phyloP scores from a whole-genome alignment of 495 filamentous ascomycete species.

The Aspergillus steynii region DNA sequence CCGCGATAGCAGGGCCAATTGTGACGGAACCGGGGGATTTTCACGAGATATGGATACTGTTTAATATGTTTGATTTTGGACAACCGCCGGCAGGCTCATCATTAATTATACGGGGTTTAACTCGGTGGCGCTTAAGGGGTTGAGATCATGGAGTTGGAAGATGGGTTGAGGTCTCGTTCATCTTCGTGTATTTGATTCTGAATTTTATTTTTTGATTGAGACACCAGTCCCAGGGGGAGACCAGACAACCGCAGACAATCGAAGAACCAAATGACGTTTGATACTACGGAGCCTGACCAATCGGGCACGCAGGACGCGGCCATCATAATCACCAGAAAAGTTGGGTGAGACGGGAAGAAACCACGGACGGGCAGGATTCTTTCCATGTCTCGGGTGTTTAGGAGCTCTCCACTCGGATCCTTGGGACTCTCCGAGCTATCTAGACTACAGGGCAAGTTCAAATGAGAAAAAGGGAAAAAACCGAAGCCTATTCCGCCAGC shows the following conservation, averaged over 20 bases:
- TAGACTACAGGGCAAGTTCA: not conserved
- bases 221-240: not conserved
- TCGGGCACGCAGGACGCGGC: too few relatives aligned
- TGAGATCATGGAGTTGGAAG: not conserved
- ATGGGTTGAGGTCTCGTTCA: not conserved
- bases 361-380: not conserved
- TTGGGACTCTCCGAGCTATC: conserved; percentile 13
- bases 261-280: too few relatives aligned
- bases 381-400: not conserved
- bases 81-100: not conserved
- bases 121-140: not conserved
- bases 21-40: not conserved
- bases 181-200: not conserved
- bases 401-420: conserved; percentile 22
- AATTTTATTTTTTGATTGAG: not conserved
- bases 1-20: conserved; percentile 3
- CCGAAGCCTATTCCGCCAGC: not conserved
- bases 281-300: too few relatives aligned
- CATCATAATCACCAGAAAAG: too few relatives aligned
- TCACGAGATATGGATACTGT: not conserved
- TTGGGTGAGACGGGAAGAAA: not conserved
- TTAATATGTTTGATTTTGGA: not conserved
- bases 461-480: not conserved
- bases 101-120: not conserved
- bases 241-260: not conserved